Conservation (phyloP, 345 rosid genomes). For the Gossypium anomalum region DNA sequence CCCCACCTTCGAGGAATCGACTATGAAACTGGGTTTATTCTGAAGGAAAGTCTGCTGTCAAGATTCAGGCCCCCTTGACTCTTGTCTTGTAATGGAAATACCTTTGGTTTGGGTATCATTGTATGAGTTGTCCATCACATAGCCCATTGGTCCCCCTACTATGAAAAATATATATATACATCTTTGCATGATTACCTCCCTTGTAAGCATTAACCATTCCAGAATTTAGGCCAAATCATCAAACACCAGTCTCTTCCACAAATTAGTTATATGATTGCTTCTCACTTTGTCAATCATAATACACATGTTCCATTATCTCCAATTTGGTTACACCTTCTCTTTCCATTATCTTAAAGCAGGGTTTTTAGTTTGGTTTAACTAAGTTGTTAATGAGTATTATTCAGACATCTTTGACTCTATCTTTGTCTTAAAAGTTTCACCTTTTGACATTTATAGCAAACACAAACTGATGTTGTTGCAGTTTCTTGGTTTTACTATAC, state of each 20-base stretch:
- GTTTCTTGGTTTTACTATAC: background rate
- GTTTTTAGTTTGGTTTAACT: too few species aligned
- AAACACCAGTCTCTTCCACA: background rate
- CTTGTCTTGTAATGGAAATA: background rate
- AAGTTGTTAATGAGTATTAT: too few species aligned
- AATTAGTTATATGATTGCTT: background rate
- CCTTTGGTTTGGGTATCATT: background rate
- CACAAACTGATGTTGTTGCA: too few species aligned
- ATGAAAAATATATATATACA: background rate
- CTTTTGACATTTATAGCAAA: too few species aligned
- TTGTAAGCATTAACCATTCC: background rate
- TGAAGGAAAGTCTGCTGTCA: background rate
- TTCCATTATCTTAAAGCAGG: background rate
- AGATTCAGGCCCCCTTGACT: background rate
- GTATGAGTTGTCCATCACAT: background rate
- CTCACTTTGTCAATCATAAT: background rate
- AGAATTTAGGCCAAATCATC: background rate
- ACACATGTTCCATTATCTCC: background rate
- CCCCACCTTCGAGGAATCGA: background rate
- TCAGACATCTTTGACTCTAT: background rate
- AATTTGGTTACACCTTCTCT: background rate
- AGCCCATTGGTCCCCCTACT: background rate
- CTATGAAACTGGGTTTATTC: slow-evolving; percentile 6
- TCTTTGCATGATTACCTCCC: background rate
- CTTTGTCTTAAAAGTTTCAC: background rate